Base-by-base conservation (phyloP, 768 basidiomycete species). In the Mycena alexandri region DNA sequence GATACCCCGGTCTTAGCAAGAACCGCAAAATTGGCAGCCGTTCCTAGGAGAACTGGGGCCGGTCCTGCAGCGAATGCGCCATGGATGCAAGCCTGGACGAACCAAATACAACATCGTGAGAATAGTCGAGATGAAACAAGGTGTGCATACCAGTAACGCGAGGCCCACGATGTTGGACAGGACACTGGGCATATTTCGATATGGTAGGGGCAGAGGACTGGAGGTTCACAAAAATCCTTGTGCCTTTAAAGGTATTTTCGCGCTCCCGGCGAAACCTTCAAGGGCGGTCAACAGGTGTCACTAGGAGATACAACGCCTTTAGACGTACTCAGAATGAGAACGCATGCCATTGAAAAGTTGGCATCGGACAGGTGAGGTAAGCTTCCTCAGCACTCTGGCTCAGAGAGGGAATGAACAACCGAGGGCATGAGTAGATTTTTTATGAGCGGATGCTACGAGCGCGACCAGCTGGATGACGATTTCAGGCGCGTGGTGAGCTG, bases 1-100 rank as follows among this genome's bases (percentile, higher is more conserved):
- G 60, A 51, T 12, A 61, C 60, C 41, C 50, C 47, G 47, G 60
- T 61, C 8, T 51, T 38, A 0, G 60, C 60, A 4, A 61, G 60
- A 42, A 61, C 29, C 8, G 60, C 60, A 11, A 61, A 61, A 33
- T 50, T 41, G 4, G 24, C 50, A 11, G 48, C 60, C 1, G 48
- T 61, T 52, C 60, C 60, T 8, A 61, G 36, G 12, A 51, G 38
- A 52, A 61, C 48, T 13, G 60, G 60, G 2, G 41, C 60, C 11
- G 60, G 60, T 22, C 60, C 60, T 2, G 60, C 60, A n/a, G 60
- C 60, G 16, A 52, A 29, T 17, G 41, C 36, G 19, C 34, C 13
- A 5, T 29, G 19, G 46, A 44, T 21, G 33, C 14, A 25, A n/a
- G 43, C 43, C 59, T 60, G 43, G 10, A 33, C 21, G 14, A 29